Evolutionary conservation across 2,329 filamentous ascomycete species (phyloP).

Genomic region (Colletotrichum truncatum): DNA sequence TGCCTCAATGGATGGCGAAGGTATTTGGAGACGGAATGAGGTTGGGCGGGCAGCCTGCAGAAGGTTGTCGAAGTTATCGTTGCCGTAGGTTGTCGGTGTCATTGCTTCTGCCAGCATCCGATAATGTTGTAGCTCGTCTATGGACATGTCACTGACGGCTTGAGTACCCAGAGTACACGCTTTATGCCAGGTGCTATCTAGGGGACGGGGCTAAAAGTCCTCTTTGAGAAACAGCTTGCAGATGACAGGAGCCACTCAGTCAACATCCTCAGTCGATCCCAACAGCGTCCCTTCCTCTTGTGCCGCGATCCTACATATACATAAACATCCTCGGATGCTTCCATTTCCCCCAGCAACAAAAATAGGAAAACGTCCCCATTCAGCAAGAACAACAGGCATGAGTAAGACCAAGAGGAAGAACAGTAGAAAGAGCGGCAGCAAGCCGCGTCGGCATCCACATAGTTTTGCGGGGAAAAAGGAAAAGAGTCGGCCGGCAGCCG

Average conservation of each 20-base stretch:
- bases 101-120: background rate
- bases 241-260: background rate
- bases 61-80: background rate
- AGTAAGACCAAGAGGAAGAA: background rate
- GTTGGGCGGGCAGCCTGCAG: background rate
- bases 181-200: slow-evolving; percentile 1
- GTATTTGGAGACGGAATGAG: background rate
- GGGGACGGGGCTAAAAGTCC: slow-evolving; percentile 8
- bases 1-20: background rate
- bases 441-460: background rate
- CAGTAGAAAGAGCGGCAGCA: background rate
- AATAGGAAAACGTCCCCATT: background rate
- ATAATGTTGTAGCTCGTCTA: background rate
- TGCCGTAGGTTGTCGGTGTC: background rate
- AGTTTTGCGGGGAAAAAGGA: no score
- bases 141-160: background rate
- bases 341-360: background rate
- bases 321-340: background rate
- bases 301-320: no score
- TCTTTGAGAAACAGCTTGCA: slow-evolving; percentile 15
- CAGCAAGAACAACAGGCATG: background rate
- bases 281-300: slow-evolving; percentile 20
- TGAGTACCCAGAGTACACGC: background rate
- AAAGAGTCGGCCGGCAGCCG: background rate
- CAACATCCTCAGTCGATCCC: slow-evolving; percentile 10